phyloP scores from a whole-genome alignment of 1,284 basidiomycete genomes.

The Peniophora sp. region DNA sequence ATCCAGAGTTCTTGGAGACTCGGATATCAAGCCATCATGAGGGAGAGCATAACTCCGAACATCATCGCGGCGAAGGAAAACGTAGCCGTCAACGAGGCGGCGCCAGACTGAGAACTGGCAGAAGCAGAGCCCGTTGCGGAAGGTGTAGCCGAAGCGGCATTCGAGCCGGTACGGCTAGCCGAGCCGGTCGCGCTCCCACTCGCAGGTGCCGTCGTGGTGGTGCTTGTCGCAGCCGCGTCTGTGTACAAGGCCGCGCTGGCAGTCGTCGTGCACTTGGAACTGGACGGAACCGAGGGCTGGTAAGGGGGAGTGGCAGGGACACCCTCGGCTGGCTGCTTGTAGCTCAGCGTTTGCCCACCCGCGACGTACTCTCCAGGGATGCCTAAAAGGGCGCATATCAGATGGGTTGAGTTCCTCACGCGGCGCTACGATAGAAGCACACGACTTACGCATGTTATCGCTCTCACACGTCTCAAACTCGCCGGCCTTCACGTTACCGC shows the following conservation, averaged over 20 bases:
- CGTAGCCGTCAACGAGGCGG: not conserved
- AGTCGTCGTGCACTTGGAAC: conserved; percentile 55
- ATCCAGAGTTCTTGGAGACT: no score
- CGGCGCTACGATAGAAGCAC: not conserved
- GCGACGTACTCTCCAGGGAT: not conserved
- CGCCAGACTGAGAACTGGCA: not conserved
- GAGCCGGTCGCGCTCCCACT: conserved; percentile 3
- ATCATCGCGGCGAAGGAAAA: not conserved
- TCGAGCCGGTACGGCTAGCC: not conserved
- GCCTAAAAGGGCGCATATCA: not conserved
- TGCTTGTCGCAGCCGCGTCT: conserved; percentile 23
- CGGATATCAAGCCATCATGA: not conserved
- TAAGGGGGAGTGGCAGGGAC: conserved; percentile 54
- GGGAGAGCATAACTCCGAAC: not conserved
- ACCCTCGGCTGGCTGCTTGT: conserved; percentile 55
- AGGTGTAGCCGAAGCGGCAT: not conserved
- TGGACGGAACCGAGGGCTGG: conserved; percentile 46
- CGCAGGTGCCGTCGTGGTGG: conserved; percentile 15
- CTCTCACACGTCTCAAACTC: conserved; percentile 55
- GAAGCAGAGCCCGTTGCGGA: not conserved
- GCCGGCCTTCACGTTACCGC: conserved; percentile 34
- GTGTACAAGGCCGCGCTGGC: conserved; percentile 46
- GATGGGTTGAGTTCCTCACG: not conserved
- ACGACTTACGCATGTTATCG: conserved; percentile 38
- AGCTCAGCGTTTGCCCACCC: conserved; percentile 24